Evolutionary conservation across 441 rosid genomes (phyloP).

Genomic region (Adansonia rubrostipa): DNA sequence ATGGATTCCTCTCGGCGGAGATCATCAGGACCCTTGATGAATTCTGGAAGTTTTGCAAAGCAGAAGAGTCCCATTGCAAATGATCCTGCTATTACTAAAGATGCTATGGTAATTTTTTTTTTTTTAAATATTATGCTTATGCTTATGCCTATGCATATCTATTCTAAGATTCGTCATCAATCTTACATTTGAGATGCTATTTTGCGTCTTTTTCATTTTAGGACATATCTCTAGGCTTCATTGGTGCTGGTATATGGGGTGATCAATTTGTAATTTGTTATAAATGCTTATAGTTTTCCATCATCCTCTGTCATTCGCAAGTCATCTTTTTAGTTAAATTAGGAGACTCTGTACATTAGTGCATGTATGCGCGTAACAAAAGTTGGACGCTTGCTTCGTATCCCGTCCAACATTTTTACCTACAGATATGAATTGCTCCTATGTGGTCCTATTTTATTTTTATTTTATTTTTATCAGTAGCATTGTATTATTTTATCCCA

Average conservation of each 20-base stretch:
- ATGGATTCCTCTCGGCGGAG: slow-evolving; percentile 64
- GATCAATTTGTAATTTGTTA: neutral
- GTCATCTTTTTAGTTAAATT: slow-evolving; percentile 2
- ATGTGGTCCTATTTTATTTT: neutral
- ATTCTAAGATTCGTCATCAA: slow-evolving; percentile 1
- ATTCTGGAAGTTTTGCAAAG: slow-evolving; percentile 53
- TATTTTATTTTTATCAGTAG: neutral
- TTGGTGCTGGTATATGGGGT: neutral
- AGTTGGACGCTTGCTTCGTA: neutral
- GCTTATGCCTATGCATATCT: neutral
- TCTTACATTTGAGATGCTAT: neutral
- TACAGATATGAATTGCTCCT: neutral
- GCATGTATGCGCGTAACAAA: neutral
- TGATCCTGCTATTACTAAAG: slow-evolving; percentile 50
- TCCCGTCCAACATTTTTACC: neutral
- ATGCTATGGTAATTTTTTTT: slow-evolving; percentile 42
- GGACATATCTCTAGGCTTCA: neutral
- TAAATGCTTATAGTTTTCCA: neutral
- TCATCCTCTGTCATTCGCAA: slow-evolving; percentile 4
- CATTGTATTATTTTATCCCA: neutral
- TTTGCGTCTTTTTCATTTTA: neutral
- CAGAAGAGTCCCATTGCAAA: slow-evolving; percentile 54
- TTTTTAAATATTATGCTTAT: neutral
- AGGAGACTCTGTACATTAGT: neutral
- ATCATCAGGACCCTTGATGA: slow-evolving; percentile 52